Evolutionary conservation across 352 stramenopile genomes (phyloP).

Genomic region (Phytophthora pinifolia): DNA sequence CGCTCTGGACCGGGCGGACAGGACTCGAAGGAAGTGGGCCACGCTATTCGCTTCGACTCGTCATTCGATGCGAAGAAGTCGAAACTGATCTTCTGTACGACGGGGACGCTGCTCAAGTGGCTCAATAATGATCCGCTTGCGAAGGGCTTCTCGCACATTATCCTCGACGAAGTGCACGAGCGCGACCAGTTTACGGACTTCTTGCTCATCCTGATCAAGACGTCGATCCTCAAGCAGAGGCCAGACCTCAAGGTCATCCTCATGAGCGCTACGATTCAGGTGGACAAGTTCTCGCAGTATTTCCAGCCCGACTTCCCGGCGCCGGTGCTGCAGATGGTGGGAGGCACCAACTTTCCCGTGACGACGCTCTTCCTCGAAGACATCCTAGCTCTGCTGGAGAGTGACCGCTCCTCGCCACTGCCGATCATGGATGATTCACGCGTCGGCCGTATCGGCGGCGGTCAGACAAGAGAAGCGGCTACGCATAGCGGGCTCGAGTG

Average conservation of each 20-base stretch:
- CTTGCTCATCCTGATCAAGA: conserved; percentile 93
- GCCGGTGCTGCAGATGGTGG: conserved; percentile 77
- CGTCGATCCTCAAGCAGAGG: conserved; percentile 77
- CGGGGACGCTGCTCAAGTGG: conserved; percentile 89
- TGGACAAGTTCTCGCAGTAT: conserved; percentile 92
- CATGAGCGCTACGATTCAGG: conserved; percentile 97
- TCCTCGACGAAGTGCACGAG: conserved; percentile 97
- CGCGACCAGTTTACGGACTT: conserved; percentile 96
- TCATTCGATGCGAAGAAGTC: conserved; percentile 76
- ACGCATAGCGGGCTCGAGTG: conserved; percentile 53
- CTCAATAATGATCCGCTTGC: conserved; percentile 77
- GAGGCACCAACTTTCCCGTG: conserved; percentile 88
- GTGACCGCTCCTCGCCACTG: conserved; percentile 30
- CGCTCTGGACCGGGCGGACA: conserved; percentile 26
- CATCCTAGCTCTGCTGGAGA: conserved; percentile 53
- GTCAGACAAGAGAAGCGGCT: background rate
- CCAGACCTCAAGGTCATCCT: conserved; percentile 91
- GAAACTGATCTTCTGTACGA: conserved; percentile 98
- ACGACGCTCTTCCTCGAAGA: conserved; percentile 94
- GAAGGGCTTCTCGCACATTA: conserved; percentile 89
- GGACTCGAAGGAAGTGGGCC: conserved; percentile 83
- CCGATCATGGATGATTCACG: conserved; percentile 29
- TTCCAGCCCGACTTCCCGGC: conserved; percentile 79
- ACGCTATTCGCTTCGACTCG: conserved; percentile 92
- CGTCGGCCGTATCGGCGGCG: conserved; percentile 9